Base-by-base conservation (phyloP, 2,329 filamentous ascomycete genomes). In the Aspergillus clavatus region DNA sequence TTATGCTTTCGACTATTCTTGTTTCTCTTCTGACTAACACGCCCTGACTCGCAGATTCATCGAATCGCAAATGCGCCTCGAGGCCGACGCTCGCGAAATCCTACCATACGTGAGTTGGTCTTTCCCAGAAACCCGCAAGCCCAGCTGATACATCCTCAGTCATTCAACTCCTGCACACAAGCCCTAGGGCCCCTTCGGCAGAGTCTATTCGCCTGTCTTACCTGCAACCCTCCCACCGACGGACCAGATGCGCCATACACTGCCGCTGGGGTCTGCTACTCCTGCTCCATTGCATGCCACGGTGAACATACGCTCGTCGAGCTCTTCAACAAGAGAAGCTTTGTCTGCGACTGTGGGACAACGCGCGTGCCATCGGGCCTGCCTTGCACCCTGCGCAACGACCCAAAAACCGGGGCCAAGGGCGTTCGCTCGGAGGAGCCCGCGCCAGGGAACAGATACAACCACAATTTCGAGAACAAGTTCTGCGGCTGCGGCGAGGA, bases 281-380 rank as follows among this genome's bases (percentile, higher is more conserved):
- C 90, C 18, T 98, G 93, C 72, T 96, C 91, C 5, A 89, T 98
- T 47, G 87, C 91, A 57, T 98, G 93, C 65, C 93, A 98, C 61
- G 91, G 93, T 55, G 90, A 97, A 61, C 93, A 98, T 65, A 86
- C 80, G 1, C 81, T 98, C 21, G 93, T 97, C 40, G 93, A 98
- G 70, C 85, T 98, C 16, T 98, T 98, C 72, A 85, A 81, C 63
- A 97, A 96, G 73, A 84, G 94, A 60, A 84, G 95, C 69, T 97
- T 98, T 61, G 87, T 87, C 31, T 98, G 93, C 71, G 93, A 98
- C 67, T 98, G 93, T 60, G 93, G 93, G 21, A 96, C 90, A 0
- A 89, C 84, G 36, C 83, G 91, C 41, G 76, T 95, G 21, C 80
- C 83, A 0, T 72, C 78, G 1, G 81, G 77, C 3, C 83, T 80